These are phyloP conservation scores for Priceomyces castillae DNA, from an alignment of 805 yeast species.

Conservation along the genomic window DNA sequence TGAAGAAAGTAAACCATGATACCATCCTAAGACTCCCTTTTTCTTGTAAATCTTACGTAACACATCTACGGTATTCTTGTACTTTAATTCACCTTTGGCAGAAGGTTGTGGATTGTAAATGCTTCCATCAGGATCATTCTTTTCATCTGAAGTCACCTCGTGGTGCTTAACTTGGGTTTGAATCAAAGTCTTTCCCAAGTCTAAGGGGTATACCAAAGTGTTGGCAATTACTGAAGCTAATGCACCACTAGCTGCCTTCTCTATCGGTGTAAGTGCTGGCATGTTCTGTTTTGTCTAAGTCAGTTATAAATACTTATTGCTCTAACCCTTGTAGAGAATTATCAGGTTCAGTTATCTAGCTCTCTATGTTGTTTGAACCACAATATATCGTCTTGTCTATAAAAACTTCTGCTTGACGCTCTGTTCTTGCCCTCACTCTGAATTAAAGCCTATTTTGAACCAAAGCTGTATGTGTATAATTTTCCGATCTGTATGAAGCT, in stretches of 20 bases:
- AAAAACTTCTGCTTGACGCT: too few relatives aligned
- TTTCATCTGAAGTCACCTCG: slow-evolving; percentile 3
- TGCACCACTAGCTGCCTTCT: slow-evolving; percentile 80
- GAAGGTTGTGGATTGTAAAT: slow-evolving; percentile 3
- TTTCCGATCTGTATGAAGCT: too few relatives aligned
- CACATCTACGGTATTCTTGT: slow-evolving; percentile 62
- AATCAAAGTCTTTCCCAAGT: slow-evolving; percentile 69
- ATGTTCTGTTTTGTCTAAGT: too few relatives aligned
- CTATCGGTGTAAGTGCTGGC: slow-evolving; percentile 55
- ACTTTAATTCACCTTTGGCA: slow-evolving; percentile 33
- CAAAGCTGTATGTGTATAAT: too few relatives aligned
- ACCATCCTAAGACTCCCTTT: slow-evolving; percentile 67
- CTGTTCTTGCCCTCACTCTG: too few relatives aligned
- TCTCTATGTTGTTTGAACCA: too few relatives aligned
- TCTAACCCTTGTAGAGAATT: too few relatives aligned
- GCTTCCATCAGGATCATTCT: slow-evolving; percentile 7
- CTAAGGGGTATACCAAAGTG: slow-evolving; percentile 76
- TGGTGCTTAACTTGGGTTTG: slow-evolving; percentile 60
- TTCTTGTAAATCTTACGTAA: slow-evolving; percentile 53
- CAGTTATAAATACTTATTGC: too few relatives aligned
- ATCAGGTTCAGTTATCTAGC: too few relatives aligned
- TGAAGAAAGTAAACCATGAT: slow-evolving; percentile 68
- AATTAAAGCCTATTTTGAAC: too few relatives aligned
- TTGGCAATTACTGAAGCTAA: slow-evolving; percentile 79
- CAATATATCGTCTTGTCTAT: too few relatives aligned